phyloP scores from a whole-genome alignment of 345 rosid genomes.

The Brassica nigra region DNA sequence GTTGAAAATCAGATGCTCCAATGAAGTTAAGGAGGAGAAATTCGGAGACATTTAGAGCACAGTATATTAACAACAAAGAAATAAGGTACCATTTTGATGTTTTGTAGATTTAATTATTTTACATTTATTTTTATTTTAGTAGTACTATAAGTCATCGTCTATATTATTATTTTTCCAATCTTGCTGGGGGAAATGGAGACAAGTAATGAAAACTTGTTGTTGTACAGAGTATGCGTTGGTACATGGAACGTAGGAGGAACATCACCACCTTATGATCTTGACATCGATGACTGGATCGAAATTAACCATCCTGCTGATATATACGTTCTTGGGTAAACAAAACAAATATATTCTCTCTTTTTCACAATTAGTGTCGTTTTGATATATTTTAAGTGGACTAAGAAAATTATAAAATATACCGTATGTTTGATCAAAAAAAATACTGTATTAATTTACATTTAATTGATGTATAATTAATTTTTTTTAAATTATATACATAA shows the following conservation, averaged over 20 bases:
- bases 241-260: constrained; percentile 97
- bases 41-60: constrained; percentile 43
- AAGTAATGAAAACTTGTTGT: not conserved
- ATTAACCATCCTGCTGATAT: constrained; percentile 79
- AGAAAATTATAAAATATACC: too few species aligned
- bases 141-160: not conserved
- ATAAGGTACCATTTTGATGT: constrained; percentile 30
- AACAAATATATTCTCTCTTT: too few species aligned
- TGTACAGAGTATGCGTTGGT: constrained; percentile 63
- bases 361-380: too few species aligned
- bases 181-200: constrained; percentile 32
- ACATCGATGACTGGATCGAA: constrained; percentile 86
- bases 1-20: constrained; percentile 25
- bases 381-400: too few species aligned
- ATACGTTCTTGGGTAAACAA: constrained; percentile 70
- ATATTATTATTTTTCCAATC: not conserved
- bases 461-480: too few species aligned
- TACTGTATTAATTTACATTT: too few species aligned
- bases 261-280: constrained; percentile 81
- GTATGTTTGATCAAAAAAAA: too few species aligned
- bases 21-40: constrained; percentile 39
- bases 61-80: constrained; percentile 45
- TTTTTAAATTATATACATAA: too few species aligned
- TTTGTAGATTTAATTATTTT: not conserved
- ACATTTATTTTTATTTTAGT: not conserved